Evolutionary conservation across 2,329 filamentous ascomycete genomes (phyloP).

Genomic region (Cercospora sojina): DNA sequence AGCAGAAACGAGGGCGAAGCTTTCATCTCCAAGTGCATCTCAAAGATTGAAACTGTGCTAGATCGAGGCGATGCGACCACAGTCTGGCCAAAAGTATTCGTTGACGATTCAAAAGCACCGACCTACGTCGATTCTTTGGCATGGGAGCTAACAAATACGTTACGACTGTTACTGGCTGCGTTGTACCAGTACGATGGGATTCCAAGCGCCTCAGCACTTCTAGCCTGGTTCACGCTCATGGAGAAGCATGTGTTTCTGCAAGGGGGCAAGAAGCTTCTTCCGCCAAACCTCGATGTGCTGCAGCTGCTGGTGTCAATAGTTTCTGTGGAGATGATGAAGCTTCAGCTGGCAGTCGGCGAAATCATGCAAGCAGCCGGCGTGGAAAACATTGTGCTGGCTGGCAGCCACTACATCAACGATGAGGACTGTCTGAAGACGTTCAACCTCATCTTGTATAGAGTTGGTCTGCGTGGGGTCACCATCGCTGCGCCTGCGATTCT

Average conservation of each 20-base stretch:
- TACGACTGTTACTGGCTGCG: slow-evolving; percentile 56
- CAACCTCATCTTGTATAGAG: slow-evolving; percentile 66
- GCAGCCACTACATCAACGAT: slow-evolving; percentile 62
- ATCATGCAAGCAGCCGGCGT: slow-evolving; percentile 39
- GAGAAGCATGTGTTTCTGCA: slow-evolving; percentile 68
- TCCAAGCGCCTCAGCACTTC: slow-evolving; percentile 50
- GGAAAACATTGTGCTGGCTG: slow-evolving; percentile 11
- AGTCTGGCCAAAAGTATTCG: slow-evolving; percentile 30
- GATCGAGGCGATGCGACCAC: slow-evolving; percentile 37
- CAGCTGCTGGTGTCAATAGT: slow-evolving; percentile 69
- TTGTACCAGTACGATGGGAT: slow-evolving; percentile 34
- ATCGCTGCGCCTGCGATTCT: slow-evolving; percentile 73
- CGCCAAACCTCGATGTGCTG: slow-evolving; percentile 53
- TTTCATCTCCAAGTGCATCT: slow-evolving; percentile 25
- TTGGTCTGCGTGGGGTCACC: slow-evolving; percentile 56
- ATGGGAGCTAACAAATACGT: slow-evolving; percentile 66
- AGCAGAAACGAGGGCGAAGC: slow-evolving; percentile 17
- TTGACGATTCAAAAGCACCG: slow-evolving; percentile 37
- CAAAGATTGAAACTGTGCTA: slow-evolving; percentile 22
- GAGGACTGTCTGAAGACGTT: slow-evolving; percentile 69
- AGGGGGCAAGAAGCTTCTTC: slow-evolving; percentile 42
- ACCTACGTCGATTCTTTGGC: slow-evolving; percentile 64
- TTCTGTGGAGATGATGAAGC: slow-evolving; percentile 70
- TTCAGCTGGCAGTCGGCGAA: slow-evolving; percentile 59
- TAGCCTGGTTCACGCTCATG: slow-evolving; percentile 75